These are phyloP conservation scores for Metschnikowia anglica DNA, from an alignment of 805 yeast genomes.

Conservation along the genomic window DNA sequence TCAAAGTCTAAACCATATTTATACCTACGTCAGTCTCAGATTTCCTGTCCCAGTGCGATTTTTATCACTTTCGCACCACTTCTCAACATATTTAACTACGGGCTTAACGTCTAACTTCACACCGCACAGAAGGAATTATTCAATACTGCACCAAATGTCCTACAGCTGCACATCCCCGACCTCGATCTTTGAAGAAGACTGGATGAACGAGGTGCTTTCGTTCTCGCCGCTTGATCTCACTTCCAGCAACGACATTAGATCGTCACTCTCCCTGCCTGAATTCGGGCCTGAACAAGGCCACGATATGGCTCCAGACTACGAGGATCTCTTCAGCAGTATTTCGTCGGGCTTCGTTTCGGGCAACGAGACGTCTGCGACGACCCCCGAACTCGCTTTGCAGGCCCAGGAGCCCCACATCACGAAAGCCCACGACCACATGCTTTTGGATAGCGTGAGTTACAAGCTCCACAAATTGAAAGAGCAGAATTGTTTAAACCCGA, in stretches of 20 bases:
- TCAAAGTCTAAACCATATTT: background rate
- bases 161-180: constrained; percentile 14
- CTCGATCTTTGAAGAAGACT: constrained; percentile 17
- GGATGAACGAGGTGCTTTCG: constrained; percentile 22
- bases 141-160: no score
- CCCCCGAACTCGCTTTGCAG: constrained; percentile 12
- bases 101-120: no score
- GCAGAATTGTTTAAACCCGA: constrained; percentile 23
- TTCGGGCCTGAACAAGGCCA: constrained; percentile 4
- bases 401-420: constrained; percentile 1
- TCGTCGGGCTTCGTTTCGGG: constrained; percentile 12
- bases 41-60: background rate
- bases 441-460: constrained; percentile 20
- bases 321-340: constrained; percentile 17
- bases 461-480: constrained; percentile 21
- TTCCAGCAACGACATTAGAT: constrained; percentile 1
- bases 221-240: constrained; percentile 10
- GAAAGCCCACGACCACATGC: constrained; percentile 1
- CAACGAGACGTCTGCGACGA: constrained; percentile 12
- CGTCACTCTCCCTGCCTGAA: constrained; percentile 7
- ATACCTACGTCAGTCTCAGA: background rate
- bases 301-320: constrained; percentile 10
- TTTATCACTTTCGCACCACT: background rate
- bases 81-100: background rate
- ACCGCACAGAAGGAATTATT: no score